Conservation (phyloP, 2,329 filamentous ascomycete species). For the Ascosphaera pollenicola region DNA sequence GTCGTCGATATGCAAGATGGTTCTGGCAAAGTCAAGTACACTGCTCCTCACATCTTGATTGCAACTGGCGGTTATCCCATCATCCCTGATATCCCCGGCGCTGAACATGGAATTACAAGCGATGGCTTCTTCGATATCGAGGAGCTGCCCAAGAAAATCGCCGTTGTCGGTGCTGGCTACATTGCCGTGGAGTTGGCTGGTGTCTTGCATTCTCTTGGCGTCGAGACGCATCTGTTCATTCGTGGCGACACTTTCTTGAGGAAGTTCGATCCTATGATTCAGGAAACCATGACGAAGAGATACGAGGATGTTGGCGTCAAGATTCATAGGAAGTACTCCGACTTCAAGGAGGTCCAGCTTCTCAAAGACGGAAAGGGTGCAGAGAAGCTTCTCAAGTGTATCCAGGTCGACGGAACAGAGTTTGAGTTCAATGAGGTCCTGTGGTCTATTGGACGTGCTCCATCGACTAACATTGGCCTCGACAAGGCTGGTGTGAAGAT, state of each 20-base stretch:
- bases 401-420: constrained; percentile 20
- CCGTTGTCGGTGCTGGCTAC: constrained; percentile 29
- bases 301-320: constrained; percentile 27
- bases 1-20: constrained; percentile 23
- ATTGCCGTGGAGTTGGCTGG: constrained; percentile 30
- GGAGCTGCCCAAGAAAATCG: constrained; percentile 27
- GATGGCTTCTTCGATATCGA: constrained; percentile 30
- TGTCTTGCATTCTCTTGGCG: constrained; percentile 26
- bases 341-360: constrained; percentile 26
- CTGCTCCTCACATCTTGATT: constrained; percentile 26
- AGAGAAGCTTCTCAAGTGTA: constrained; percentile 24
- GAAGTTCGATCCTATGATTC: constrained; percentile 31
- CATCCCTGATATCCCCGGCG: constrained; percentile 22
- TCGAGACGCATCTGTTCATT: constrained; percentile 29
- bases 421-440: constrained; percentile 27
- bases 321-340: constrained; percentile 24
- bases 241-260: constrained; percentile 25
- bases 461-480: constrained; percentile 22
- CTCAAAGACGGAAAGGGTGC: constrained; percentile 23
- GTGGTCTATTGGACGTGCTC: constrained; percentile 27
- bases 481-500: constrained; percentile 21
- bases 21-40: constrained; percentile 16
- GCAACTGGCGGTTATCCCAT: constrained; percentile 26
- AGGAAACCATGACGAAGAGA: constrained; percentile 27
- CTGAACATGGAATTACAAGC: constrained; percentile 28